phyloP scores from a whole-genome alignment of 2,329 filamentous ascomycete species.

The Endoconidiophora polonica region DNA sequence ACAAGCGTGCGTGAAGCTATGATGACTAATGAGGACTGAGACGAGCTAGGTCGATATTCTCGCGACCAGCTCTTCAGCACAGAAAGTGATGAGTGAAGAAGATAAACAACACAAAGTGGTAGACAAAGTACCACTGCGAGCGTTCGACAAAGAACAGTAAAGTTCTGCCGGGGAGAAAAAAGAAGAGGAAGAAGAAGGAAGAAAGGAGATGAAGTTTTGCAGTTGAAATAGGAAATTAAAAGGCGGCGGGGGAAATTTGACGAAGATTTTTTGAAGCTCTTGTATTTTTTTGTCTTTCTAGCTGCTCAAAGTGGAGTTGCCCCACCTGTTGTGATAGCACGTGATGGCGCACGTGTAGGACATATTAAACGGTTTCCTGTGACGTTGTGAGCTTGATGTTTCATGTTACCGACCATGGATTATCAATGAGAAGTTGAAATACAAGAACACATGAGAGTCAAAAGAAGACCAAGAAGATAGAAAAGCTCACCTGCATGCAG shows the following conservation, averaged over 20 bases:
- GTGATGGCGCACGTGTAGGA: not conserved
- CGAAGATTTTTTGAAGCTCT: conserved; percentile 19
- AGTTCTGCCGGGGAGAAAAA: conserved; percentile 12
- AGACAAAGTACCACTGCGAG: conserved; percentile 2
- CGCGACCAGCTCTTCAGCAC: conserved; percentile 4
- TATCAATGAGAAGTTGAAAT: not conserved
- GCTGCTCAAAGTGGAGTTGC: conserved; percentile 4
- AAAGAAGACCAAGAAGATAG: not conserved
- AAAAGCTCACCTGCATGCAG: not conserved
- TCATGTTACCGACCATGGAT: too few relatives aligned
- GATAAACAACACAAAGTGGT: not conserved
- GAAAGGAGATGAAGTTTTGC: conserved; percentile 1
- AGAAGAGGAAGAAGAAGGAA: conserved; percentile 4
- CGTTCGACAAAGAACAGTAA: conserved; percentile 13
- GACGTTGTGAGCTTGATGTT: not conserved
- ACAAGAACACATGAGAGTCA: not conserved
- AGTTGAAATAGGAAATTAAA: conserved; percentile 9
- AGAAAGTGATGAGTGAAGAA: not conserved
- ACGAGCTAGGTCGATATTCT: conserved; percentile 4
- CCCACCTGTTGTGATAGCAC: not conserved
- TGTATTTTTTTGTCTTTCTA: conserved; percentile 14
- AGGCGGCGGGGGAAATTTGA: conserved; percentile 9
- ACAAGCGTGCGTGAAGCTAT: not conserved
- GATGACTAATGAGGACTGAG: conserved; percentile 4
- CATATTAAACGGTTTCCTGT: not conserved